Base-by-base conservation (phyloP, 2,329 filamentous ascomycete genomes). In the Microdochium nivale region DNA sequence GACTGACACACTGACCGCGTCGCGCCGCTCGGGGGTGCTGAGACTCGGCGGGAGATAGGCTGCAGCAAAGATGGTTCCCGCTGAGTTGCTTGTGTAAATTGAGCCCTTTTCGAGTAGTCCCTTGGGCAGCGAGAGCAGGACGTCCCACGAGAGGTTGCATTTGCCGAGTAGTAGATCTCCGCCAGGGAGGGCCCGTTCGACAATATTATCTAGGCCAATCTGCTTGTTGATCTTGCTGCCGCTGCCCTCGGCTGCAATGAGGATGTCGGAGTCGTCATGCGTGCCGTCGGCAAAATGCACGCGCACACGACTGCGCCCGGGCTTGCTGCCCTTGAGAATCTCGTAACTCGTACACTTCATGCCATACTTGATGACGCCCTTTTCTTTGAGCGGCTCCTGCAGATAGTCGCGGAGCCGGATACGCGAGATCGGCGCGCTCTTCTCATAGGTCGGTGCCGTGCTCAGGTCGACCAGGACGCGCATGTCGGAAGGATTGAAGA, bases 401-500 rank as follows among this genome's bases (percentile, higher is more conserved):
- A 61, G 51, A 4, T 48, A 40, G 19, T 58, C 51, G 3, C 58
- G 51, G 23, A 61, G 51, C 7, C 54, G 48, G 3, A 51, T 54
- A 23, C 58, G 48, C 23, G 53, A 51, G 40, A 61, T 55, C 3
- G 59, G 57, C 7, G 54, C 57, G 27, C 53, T 57, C 49, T 55
- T 61, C 27, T 33, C 46, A 33, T 59, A 60, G 3, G 49, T 33
- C 9, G 56, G 52, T 19, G 56, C 46, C 27, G 53, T 54, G 24
- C 51, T 53, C 48, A 59, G 49, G 43, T 60, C 54, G 14, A 55
- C 25, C 14, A 54, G 19, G 16, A 47, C 43, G 25, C 47, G 23
- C 30, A 50, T 32, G 21, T 27, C 19, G 16, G 44, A 44, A 21
- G 40, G 49, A 30, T 53, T 43, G 46, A 53, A 57, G 48, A 58